These are phyloP conservation scores for Diaporthe humulicola DNA, from an alignment of 2,329 filamentous ascomycete genomes.

Conservation along the genomic window DNA sequence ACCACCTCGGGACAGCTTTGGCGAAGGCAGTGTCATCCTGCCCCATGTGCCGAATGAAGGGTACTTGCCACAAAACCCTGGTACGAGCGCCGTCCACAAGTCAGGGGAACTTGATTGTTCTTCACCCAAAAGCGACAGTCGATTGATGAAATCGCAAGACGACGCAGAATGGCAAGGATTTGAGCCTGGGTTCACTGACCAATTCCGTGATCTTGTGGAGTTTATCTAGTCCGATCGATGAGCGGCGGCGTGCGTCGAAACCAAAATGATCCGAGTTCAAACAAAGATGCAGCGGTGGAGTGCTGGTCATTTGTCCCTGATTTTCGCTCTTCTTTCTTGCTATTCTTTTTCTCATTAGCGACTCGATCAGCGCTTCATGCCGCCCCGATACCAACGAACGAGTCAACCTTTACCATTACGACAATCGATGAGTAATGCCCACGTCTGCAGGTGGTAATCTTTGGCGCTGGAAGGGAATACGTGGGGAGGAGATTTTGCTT, in stretches of 20 bases:
- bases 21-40: not conserved
- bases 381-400: not conserved
- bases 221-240: constrained; percentile 20
- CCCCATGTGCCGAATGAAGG: not conserved
- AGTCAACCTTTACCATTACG: not conserved
- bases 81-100: not conserved
- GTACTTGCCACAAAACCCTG: not conserved
- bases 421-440: not conserved
- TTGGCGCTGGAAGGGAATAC: not conserved
- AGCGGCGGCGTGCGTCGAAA: not conserved
- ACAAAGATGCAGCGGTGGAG: too few relatives aligned
- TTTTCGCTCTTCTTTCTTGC: not conserved
- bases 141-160: not conserved
- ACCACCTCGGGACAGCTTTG: not conserved
- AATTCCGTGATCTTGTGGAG: constrained; percentile 35
- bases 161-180: constrained; percentile 34
- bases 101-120: not conserved
- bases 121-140: not conserved
- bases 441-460: not conserved
- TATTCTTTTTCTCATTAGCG: not conserved
- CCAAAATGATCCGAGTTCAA: too few relatives aligned
- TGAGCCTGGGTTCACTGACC: constrained; percentile 29
- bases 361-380: not conserved
- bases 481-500: not conserved
- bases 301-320: too few relatives aligned